Evolutionary conservation across 164 flowering plant genomes (phyloP).

Genomic region (Akebia trifoliata): DNA sequence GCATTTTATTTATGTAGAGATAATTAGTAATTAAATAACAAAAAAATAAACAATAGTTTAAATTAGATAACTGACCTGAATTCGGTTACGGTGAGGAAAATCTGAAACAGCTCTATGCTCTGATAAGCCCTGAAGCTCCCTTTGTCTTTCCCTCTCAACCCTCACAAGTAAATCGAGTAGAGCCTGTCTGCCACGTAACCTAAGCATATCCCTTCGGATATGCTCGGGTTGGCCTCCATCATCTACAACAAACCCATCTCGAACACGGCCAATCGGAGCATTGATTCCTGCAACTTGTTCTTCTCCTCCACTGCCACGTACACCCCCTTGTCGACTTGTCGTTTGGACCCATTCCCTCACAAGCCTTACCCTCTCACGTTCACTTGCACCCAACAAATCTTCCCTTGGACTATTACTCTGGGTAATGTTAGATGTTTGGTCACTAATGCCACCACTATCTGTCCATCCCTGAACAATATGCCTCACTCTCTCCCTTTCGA

Average conservation of each 20-base stretch:
- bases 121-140: constrained; percentile 65
- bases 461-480: constrained; percentile 75
- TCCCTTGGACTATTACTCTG: constrained; percentile 44
- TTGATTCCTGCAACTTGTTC: constrained; percentile 40
- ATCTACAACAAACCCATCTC: constrained; percentile 46
- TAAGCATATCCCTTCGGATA: constrained; percentile 48
- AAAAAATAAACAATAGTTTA: not conserved
- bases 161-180: constrained; percentile 73
- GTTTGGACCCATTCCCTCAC: constrained; percentile 82
- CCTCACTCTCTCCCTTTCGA: constrained; percentile 84
- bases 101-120: constrained; percentile 68
- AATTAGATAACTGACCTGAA: constrained; percentile 57
- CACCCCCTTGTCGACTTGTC: constrained; percentile 54
- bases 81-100: constrained; percentile 89
- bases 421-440: constrained; percentile 36
- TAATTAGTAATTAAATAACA: too few species aligned
- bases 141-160: constrained; percentile 66
- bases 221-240: constrained; percentile 44
- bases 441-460: constrained; percentile 46
- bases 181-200: constrained; percentile 84
- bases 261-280: constrained; percentile 45
- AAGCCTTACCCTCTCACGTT: constrained; percentile 72
- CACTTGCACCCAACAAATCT: constrained; percentile 78
- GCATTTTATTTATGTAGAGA: too few species aligned
- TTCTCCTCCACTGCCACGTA: constrained; percentile 34